These are phyloP conservation scores for Aristolochia californica DNA, from an alignment of 164 flowering plant genomes.

Conservation along the genomic window DNA sequence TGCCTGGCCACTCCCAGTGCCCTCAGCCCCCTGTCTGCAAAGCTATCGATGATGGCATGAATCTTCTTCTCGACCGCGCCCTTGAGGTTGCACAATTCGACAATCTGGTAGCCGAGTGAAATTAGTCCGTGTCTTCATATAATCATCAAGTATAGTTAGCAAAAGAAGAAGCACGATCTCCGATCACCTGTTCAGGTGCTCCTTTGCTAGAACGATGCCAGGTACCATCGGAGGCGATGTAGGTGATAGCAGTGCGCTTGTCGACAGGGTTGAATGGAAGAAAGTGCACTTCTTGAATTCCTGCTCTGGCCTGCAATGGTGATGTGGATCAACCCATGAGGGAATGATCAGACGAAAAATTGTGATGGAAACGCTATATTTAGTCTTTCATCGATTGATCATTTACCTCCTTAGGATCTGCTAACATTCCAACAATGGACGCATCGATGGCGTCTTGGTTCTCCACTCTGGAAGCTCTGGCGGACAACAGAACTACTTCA, in stretches of 20 bases:
- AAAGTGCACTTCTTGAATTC: conserved; percentile 66
- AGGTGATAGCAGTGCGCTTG: conserved; percentile 81
- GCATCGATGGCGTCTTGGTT: conserved; percentile 88
- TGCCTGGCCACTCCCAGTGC: conserved; percentile 22
- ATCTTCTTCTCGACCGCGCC: conserved; percentile 15
- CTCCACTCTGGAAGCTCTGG: conserved; percentile 76
- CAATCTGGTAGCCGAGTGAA: too few species aligned
- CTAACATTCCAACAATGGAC: conserved; percentile 63
- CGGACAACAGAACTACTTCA: conserved; percentile 36
- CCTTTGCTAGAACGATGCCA: conserved; percentile 84
- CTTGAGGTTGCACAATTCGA: conserved; percentile 21
- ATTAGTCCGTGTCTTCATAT: too few species aligned
- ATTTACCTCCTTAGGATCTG: conserved; percentile 66
- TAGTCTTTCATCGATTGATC: neutral
- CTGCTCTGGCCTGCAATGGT: conserved; percentile 59
- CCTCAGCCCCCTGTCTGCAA: conserved; percentile 30
- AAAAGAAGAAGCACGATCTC: too few species aligned
- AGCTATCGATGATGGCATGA: conserved; percentile 24
- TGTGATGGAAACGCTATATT: neutral
- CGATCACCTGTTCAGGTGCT: conserved; percentile 76
- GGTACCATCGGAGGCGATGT: conserved; percentile 36
- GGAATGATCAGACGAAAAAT: neutral
- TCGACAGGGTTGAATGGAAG: conserved; percentile 75
- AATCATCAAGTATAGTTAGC: too few species aligned
- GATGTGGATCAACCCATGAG: neutral